Base-by-base conservation (phyloP, 192 early-diverging fungal genomes). In the Dissophora globulifera region DNA sequence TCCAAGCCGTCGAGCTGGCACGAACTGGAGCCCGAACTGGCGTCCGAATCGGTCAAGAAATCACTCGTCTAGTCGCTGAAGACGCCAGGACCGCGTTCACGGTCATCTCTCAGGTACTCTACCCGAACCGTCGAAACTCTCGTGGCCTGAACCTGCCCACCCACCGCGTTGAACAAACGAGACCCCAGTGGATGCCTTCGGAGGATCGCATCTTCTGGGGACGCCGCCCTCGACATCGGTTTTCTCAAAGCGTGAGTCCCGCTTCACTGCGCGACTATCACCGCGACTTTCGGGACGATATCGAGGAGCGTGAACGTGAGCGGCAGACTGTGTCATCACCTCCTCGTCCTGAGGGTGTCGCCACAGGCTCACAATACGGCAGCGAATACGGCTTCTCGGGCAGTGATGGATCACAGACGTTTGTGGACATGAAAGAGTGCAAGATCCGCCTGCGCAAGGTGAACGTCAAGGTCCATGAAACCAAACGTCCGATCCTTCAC, bases 401-500 rank as follows among this genome's bases (percentile, higher is more conserved):
- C n/a, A n/a, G n/a, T n/a, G n/a, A n/a, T n/a, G n/a, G n/a, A n/a
- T 7, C 43, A 41, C 19, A 13, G 31, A 4, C 33, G 35, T 66
- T 58, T 25, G 20, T 75, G 33, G 31, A 43, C 20, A 11, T 75
- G 32, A 75, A 47, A 41, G 27, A 53, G 22, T 75, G 50, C 41
- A 49, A 8, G 3, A 54, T 75, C 19, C 38, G 43, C 15, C 40
- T 75, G 13, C 56, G 56, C 0, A 47, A 47, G n/a, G 13, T 75
- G 10, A 16, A 64, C 12, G 38, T 64, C 29, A 10, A 59, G 23
- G 50, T 75, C 12, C 19, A 52, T 22, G 19, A 31, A 15, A 65
- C 62, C 4, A 64, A 75, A 45, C 46, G 57, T 13, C 70, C 70
- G 1, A 7, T 75, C 3, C n/a, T 75, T 2, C 53, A 60, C 13